Conservation (phyloP, 129 eudicot genomes). For the Centaurea solstitialis region DNA sequence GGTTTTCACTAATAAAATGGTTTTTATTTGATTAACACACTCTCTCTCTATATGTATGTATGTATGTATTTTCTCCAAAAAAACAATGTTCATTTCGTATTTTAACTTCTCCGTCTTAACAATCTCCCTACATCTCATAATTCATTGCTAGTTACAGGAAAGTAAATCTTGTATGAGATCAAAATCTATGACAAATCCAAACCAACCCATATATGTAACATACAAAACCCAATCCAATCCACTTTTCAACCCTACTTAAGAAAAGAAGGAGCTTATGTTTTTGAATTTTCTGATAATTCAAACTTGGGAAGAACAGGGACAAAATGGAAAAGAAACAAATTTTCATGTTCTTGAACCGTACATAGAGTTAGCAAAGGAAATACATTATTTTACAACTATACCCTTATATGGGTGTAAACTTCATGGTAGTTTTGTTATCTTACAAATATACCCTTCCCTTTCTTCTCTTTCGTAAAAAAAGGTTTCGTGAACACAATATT, state of each 20-base stretch:
- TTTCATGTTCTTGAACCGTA: neutral
- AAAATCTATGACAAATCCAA: neutral
- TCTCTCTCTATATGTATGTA: too few species aligned
- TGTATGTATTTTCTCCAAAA: neutral
- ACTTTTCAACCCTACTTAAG: too few species aligned
- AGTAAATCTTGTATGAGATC: neutral
- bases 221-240: neutral
- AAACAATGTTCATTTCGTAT: too few species aligned
- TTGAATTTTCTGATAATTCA: neutral
- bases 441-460: neutral
- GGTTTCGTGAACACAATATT: neutral
- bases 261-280: too few species aligned
- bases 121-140: neutral
- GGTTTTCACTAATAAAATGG: too few species aligned
- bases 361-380: neutral
- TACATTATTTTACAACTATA: neutral
- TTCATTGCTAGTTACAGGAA: slow-evolving; percentile 1
- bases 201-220: neutral
- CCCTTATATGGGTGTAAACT: neutral
- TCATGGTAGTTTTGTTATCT: neutral
- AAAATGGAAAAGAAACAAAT: neutral
- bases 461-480: too few species aligned
- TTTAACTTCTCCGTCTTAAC: neutral
- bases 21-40: too few species aligned
- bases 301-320: neutral